Evolutionary conservation across 1,139 yeast species (phyloP).

Genomic region (Pichia cactophila): DNA sequence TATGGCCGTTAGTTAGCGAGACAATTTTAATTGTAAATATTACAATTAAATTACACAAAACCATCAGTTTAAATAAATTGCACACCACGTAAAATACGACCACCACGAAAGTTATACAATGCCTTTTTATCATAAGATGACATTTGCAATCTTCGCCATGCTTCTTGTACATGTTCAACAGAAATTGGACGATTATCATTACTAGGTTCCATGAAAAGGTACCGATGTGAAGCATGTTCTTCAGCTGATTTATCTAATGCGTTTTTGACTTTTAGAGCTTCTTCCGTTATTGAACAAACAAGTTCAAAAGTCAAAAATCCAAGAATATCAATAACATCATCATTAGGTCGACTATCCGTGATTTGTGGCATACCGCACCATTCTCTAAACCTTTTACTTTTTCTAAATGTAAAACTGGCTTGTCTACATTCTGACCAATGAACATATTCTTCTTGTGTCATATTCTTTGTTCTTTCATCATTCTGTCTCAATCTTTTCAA

Average conservation of each 20-base stretch:
- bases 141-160: conserved; percentile 77
- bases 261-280: conserved; percentile 74
- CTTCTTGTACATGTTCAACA: conserved; percentile 84
- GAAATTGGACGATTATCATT: conserved; percentile 75
- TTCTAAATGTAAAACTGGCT: conserved; percentile 91
- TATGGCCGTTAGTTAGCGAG: not conserved
- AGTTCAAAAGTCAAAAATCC: conserved; percentile 96
- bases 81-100: conserved; percentile 31
- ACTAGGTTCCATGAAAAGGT: conserved; percentile 86
- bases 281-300: conserved; percentile 90
- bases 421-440: conserved; percentile 99
- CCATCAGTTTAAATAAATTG: conserved; percentile 4
- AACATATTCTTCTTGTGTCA: conserved; percentile 96
- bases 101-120: conserved; percentile 70
- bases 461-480: conserved; percentile 84
- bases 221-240: conserved; percentile 34
- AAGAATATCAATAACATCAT: conserved; percentile 90
- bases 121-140: conserved; percentile 57
- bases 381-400: conserved; percentile 85
- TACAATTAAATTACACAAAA: not conserved
- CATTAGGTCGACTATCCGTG: conserved; percentile 88
- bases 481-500: conserved; percentile 83
- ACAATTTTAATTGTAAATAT: not conserved
- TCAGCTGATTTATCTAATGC: conserved; percentile 17
- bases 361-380: conserved; percentile 88